These are phyloP conservation scores for Ramaria sp. DNA, from an alignment of 768 basidiomycete genomes.

Conservation along the genomic window DNA sequence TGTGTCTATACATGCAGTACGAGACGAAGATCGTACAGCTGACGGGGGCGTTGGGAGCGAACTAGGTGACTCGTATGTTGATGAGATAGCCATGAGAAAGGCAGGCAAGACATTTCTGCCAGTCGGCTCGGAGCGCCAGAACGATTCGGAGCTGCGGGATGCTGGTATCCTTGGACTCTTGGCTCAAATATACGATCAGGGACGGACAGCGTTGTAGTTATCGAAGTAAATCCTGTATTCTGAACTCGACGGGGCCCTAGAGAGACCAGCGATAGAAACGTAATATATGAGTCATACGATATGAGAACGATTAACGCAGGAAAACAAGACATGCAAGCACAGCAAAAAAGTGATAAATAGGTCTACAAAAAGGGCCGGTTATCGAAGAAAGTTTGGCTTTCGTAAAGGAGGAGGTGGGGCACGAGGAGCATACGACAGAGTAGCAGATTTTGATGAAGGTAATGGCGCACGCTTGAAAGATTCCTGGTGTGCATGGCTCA, in stretches of 20 bases:
- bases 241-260: neutral
- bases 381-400: slow-evolving; percentile 1
- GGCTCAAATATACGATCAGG: slow-evolving; percentile 64
- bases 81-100: slow-evolving; percentile 33
- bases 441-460: neutral
- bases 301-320: neutral
- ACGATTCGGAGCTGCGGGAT: slow-evolving; percentile 54
- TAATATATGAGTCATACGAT: neutral
- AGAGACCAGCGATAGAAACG: neutral
- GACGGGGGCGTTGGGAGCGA: slow-evolving; percentile 52
- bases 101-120: slow-evolving; percentile 23
- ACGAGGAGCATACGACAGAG: neutral
- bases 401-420: slow-evolving; percentile 2
- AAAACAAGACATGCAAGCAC: neutral
- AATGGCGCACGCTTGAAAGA: neutral
- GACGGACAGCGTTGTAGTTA: slow-evolving; percentile 14
- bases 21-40: slow-evolving; percentile 34
- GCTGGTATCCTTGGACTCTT: slow-evolving; percentile 78
- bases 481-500: slow-evolving; percentile 39
- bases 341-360: neutral
- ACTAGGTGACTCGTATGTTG: slow-evolving; percentile 68
- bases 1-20: slow-evolving; percentile 34
- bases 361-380: neutral
- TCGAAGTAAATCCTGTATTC: neutral
- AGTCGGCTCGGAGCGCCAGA: slow-evolving; percentile 28